A percentile compares a stretch with the other conserved stretches of the same genome.
phyloP scores from a whole-genome alignment of 306 rosid genomes.

The Dryas drummondii region DNA sequence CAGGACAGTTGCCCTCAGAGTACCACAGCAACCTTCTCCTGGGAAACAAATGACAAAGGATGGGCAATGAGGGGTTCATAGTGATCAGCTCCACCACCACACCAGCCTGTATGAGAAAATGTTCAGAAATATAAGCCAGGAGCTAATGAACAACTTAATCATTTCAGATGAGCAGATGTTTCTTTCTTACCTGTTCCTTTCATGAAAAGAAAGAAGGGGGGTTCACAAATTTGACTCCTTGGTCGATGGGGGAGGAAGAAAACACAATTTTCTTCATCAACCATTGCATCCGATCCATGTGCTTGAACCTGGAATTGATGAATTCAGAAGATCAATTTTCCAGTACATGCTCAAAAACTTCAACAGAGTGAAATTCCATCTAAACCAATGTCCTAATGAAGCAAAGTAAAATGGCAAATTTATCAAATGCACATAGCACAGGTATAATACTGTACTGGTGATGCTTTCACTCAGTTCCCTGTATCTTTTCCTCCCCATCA shows the following conservation, averaged over 20 bases:
- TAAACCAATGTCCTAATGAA: not conserved
- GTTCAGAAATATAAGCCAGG: conserved; percentile 15
- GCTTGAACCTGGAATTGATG: conserved; percentile 78
- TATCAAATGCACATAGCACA: not conserved
- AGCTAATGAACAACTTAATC: not conserved
- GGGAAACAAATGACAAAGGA: conserved; percentile 62
- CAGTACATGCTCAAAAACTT: not conserved
- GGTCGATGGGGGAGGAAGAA: conserved; percentile 99
- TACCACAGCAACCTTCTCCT: conserved; percentile 88
- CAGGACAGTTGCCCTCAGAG: conserved; percentile 56
- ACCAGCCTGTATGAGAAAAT: conserved; percentile 70
- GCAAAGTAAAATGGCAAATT: not conserved
- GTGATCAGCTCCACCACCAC: conserved; percentile 99
- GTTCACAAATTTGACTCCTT: conserved; percentile 69
- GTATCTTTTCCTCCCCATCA: not conserved
- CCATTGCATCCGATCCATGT: conserved; percentile 98
- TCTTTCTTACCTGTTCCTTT: conserved; percentile 86
- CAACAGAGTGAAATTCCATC: not conserved
- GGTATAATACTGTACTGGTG: not conserved
- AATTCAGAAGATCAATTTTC: conserved; percentile 15
- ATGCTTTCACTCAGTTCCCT: not conserved
- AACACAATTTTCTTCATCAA: conserved; percentile 90
- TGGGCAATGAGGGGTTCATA: conserved; percentile 92
- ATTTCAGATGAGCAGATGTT: not conserved
- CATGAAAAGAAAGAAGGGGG: conserved; percentile 95